Conservation (phyloP, 148 eudicot species). For the Chenopodium berlandieri region DNA sequence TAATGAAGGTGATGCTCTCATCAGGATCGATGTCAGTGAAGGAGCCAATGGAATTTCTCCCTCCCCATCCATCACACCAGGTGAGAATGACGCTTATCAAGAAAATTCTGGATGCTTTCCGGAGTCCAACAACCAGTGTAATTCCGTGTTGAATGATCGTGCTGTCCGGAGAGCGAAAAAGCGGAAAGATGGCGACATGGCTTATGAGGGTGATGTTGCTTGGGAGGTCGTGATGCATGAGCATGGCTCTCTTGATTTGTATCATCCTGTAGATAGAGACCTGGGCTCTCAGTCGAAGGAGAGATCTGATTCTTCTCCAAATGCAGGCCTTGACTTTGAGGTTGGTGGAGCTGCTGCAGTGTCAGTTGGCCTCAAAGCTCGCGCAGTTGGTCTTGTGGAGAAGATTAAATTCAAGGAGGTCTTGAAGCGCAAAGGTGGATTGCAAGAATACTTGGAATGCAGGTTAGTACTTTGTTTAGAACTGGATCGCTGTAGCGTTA, state of each 20-base stretch:
- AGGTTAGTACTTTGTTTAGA: conserved; percentile 52
- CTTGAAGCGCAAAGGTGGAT: conserved; percentile 83
- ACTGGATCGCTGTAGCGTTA: conserved; percentile 7
- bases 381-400: conserved; percentile 73
- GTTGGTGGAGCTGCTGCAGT: conserved; percentile 67
- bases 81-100: conserved; percentile 37
- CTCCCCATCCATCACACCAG: conserved; percentile 36
- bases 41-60: conserved; percentile 39
- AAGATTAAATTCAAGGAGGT: conserved; percentile 88
- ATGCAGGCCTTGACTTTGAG: conserved; percentile 45
- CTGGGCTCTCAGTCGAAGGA: conserved; percentile 38
- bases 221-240: conserved; percentile 70
- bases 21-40: conserved; percentile 34
- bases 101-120: conserved; percentile 33
- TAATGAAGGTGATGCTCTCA: conserved; percentile 29
- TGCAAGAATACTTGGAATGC: conserved; percentile 82
- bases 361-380: conserved; percentile 82
- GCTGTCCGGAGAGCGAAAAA: conserved; percentile 62
- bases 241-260: conserved; percentile 37
- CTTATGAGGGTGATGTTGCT: conserved; percentile 87
- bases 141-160: conserved; percentile 44
- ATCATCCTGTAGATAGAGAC: conserved; percentile 42
- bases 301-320: conserved; percentile 35
- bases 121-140: conserved; percentile 36
- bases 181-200: conserved; percentile 90